Evolutionary conservation across 768 basidiomycete species (phyloP), one percentile per base, ranked within the genome.

Genomic region (Hericium alpestre): DNA sequence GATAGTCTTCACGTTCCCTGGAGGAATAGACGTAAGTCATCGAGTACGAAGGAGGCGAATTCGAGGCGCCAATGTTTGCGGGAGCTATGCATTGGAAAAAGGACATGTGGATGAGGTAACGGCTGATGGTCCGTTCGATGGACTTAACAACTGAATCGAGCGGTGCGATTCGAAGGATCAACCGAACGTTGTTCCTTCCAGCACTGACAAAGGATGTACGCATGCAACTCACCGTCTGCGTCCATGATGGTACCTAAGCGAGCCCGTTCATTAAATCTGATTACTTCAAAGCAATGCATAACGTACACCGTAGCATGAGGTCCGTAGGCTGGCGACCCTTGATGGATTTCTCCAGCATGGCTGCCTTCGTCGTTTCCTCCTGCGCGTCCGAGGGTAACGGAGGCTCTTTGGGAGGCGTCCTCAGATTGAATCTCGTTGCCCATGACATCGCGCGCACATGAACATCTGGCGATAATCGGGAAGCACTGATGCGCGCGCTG

Each of bases 251-350:
- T 95, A 68, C 93, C 93, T 92, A 67, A 32, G 32, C 48, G 58
- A 61, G 55, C 56, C 48, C 47, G 56, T 57, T 22, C 49, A 52
- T 25, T 49, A 39, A 52, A 32, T 32, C 32, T 32, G 32, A 32
- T 32, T 61, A 63, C 56, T 39, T 40, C 27, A 51, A 59, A 54
- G 56, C 51, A 53, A 60, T 38, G 40, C 55, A 55, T 60, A 53
- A 80, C 90, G 74, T 67, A 93, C 93, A 95, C 64, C 92, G 83
- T 58, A 96, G 74, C 82, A 90, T 89, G 59, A 94, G 82, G 65
- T 95, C 93, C 38, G 90, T 82, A 22, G 91, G 89, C 64, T 92
- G 87, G 54, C 90, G 81, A 56, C 87, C 86, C 68, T 90, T 90
- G 80, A 91, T 84, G 58, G 88, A 84, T 62, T 87, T 90, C 65